Evolutionary conservation across 495 filamentous ascomycete species (phyloP), one percentile per base, ranked within the genome.

Genomic region (Penicillium soppii): DNA sequence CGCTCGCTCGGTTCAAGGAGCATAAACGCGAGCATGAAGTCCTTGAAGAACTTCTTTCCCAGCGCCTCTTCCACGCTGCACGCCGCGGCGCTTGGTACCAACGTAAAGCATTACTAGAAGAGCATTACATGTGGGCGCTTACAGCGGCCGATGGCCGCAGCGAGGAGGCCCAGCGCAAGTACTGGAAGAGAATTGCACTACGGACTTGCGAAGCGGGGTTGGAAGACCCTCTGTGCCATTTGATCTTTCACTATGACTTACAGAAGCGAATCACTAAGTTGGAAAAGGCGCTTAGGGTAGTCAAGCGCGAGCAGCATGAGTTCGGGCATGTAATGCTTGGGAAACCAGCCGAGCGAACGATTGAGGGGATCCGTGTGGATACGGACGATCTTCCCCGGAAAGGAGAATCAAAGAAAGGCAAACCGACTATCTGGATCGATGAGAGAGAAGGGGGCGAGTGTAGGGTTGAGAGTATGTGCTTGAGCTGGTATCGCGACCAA

Each of bases 31-130:
- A 98, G 58, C 84, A 97, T 62, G 71, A 78, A 15, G 67, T 95
- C 2, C 71, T 96, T 1, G 73, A 68, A 1, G 90, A 94, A 56
- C 79, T 98, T 2, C 86, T 98, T 3, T 67, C 65, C 15, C 94
- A 97, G 59, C 82, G 79, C 4, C 78, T 95, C 9, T 96, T 97
- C 64, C 92, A 97, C 63, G 75, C 86, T 32, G 80, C 90, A 12
- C 80, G 92, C 21, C 84, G 92, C 19, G 94, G 94, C 1, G 84
- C 84, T 1, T 98, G 94, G 94, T 97, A 97, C 62, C 91, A 97
- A 66, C 89, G 94, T 13, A 96, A 92, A 71, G 94, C 94, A 1
- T 70, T 98, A 5, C 66, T 98, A 15, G 94, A 98, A 71, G 94
- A 98, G 68, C 90, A 92, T 56, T 97, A 98, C 62, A 92, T 97